Evolutionary conservation across 768 basidiomycete species (phyloP).

Genomic region (Suillus americanus): DNA sequence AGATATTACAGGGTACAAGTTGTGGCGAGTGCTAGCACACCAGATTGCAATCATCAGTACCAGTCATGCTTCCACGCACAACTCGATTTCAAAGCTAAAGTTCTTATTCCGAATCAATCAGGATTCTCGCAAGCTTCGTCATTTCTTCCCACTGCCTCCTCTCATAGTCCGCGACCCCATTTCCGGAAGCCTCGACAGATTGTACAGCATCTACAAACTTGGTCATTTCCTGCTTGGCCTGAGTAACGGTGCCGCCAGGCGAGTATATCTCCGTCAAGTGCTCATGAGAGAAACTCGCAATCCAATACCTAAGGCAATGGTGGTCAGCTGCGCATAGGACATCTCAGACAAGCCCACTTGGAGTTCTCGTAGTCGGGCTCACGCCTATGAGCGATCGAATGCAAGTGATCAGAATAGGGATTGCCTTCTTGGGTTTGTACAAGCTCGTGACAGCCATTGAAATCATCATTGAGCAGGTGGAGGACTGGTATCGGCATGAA

Average conservation of each 20-base stretch:
- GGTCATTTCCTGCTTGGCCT: conserved; percentile 10
- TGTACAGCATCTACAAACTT: conserved; percentile 16
- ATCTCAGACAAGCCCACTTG: conserved; percentile 9
- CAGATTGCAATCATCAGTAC: neutral
- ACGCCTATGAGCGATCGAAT: conserved; percentile 23
- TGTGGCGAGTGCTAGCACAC: neutral
- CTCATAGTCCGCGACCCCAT: conserved; percentile 16
- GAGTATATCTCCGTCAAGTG: conserved; percentile 19
- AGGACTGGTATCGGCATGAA: conserved; percentile 8
- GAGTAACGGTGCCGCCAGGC: conserved; percentile 10
- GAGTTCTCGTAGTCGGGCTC: conserved; percentile 23
- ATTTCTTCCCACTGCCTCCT: conserved; percentile 19
- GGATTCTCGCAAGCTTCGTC: conserved; percentile 18
- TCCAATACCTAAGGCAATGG: conserved; percentile 15
- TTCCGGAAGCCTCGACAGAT: conserved; percentile 12
- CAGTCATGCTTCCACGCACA: neutral
- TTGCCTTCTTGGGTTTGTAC: conserved; percentile 20
- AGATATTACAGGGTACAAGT: neutral
- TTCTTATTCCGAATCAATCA: conserved; percentile 10
- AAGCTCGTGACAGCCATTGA: conserved; percentile 19
- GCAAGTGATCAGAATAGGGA: conserved; percentile 21
- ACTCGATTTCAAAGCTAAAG: neutral
- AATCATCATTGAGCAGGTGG: conserved; percentile 22
- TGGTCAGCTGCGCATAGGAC: neutral
- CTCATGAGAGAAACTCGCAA: conserved; percentile 16